Conservation (phyloP, 2,329 filamentous ascomycete species). For the Epichloe coenophiala region DNA sequence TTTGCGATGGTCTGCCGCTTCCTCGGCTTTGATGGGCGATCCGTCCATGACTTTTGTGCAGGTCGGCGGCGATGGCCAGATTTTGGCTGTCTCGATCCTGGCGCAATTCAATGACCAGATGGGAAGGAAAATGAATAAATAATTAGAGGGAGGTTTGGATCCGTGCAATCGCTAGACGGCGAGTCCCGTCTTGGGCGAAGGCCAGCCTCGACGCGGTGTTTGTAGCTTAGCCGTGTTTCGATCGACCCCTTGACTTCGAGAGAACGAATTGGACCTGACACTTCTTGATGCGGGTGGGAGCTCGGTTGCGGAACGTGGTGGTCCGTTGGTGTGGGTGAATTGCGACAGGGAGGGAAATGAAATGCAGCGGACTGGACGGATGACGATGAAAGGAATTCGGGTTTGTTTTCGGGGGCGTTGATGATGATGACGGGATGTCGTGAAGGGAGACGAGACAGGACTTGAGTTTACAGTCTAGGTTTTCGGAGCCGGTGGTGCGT, state of each 20-base stretch:
- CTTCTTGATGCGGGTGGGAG: neutral
- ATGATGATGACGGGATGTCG: neutral
- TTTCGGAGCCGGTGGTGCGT: constrained; percentile 3
- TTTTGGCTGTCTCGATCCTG: neutral
- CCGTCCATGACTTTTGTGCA: constrained; percentile 16
- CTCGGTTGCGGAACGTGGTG: neutral
- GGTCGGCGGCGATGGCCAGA: neutral
- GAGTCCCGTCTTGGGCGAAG: neutral
- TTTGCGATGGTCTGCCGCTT: constrained; percentile 27
- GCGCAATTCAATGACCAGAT: neutral
- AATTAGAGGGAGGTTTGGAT: neutral
- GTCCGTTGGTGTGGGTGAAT: neutral
- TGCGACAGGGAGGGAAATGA: neutral
- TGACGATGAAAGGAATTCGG: neutral
- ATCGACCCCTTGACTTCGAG: neutral
- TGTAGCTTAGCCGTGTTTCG: neutral
- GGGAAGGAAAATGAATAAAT: neutral
- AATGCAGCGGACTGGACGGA: neutral
- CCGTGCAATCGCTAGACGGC: neutral
- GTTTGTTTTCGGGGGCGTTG: neutral
- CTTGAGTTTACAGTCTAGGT: neutral
- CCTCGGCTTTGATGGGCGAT: constrained; percentile 28
- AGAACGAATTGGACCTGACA: neutral
- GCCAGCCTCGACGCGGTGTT: neutral
- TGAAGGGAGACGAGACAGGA: neutral